Conservation (phyloP, 2,329 filamentous ascomycete species). For the Pestalotiopsis sp. region DNA sequence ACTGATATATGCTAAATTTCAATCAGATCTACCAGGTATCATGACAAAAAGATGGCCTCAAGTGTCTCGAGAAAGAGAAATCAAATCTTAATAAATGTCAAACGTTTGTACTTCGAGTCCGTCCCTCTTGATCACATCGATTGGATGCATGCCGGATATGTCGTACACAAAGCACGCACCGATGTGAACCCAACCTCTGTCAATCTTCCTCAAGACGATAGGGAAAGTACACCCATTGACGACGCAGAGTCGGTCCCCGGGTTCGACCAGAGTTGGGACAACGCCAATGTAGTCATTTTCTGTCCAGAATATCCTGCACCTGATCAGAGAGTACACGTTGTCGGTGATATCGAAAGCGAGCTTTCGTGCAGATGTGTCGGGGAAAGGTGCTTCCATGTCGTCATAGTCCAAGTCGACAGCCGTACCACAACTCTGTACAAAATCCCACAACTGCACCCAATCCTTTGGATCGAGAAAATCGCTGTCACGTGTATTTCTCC, state of each 20-base stretch:
- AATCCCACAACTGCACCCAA: background rate
- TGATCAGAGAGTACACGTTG: fast-evolving
- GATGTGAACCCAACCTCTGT: background rate
- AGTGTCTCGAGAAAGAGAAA: no score
- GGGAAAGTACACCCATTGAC: background rate
- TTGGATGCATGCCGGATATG: background rate
- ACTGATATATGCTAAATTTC: background rate
- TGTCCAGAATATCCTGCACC: background rate
- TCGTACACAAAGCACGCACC: background rate
- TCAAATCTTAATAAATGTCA: background rate
- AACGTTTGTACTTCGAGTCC: background rate
- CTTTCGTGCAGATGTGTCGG: background rate
- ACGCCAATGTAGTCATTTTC: background rate
- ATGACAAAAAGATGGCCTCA: background rate
- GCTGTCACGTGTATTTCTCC: background rate
- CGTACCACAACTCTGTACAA: background rate
- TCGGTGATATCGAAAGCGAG: background rate
- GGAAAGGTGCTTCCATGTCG: background rate
- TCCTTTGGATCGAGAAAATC: background rate
- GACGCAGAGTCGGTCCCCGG: background rate
- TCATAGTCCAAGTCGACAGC: background rate
- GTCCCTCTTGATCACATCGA: background rate
- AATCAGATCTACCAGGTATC: background rate
- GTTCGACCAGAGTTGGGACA: background rate
- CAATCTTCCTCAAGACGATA: background rate